Base-by-base conservation (phyloP, 768 basidiomycete species). In the Leccinum rimulosum region DNA sequence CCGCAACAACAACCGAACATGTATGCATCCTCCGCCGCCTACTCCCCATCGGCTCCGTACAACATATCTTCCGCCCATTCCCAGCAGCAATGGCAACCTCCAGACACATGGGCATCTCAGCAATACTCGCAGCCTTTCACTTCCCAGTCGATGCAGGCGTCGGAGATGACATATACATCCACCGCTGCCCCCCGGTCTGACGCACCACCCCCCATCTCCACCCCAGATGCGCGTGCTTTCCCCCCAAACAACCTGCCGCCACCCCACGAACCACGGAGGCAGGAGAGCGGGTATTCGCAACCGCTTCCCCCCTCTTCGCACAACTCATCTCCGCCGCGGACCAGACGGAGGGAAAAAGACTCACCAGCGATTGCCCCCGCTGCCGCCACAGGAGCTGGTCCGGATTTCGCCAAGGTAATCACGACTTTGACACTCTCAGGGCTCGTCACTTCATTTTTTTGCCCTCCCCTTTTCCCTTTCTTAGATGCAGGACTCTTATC, bases 401-500 rank as follows among this genome's bases (percentile, higher is more conserved):
- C 80, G 17, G 80, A 81, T 64, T 81, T 79, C 62, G 54, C 61
- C 43, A 81, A 80, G 76, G 80, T 76, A 64, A 63, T 64, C 55
- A 45, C 36, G 48, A 49, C 33, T 43, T 43, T 11, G 11, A 54
- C 25, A 6, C 36, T 55, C 45, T 59, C 30, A 45, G 36, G 47
- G 55, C 35, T 61, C 54, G 51, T 28, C 54, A 40, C 19, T 58
- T 50, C 50, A 52, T 56, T 58, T 57, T 48, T 49, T 45, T 7
- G 14, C 25, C 25, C 3, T 12, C 19, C 25, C 5, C 6, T 12
- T 48, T 48, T 27, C 11, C 7, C 7, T 48, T 33, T 59, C 57
- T 40, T 57, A 81, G 79, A 70, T 81, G 57, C 63, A 74, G 56
- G 79, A 81, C 19, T 80, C 79, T 27, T 81, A 81, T 66, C 71